Conservation (phyloP, 495 filamentous ascomycete genomes). For the Cercophora newfieldiana region DNA sequence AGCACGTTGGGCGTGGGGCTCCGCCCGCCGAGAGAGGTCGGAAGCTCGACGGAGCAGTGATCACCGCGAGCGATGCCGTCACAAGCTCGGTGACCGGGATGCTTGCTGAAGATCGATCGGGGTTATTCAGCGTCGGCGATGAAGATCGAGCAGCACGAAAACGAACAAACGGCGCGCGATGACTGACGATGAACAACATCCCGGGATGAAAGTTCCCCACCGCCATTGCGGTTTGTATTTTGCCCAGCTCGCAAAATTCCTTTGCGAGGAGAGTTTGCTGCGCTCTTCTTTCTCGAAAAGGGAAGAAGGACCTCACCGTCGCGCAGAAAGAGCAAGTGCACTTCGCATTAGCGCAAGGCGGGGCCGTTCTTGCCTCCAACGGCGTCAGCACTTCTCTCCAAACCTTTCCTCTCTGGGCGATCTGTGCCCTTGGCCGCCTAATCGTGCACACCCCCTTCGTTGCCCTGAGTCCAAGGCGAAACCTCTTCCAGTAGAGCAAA, state of each 20-base stretch:
- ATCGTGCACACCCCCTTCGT: not conserved
- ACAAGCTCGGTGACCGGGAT: constrained; percentile 6
- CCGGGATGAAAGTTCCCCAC: not conserved
- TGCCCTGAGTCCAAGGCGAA: not conserved
- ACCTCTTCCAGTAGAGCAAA: not conserved
- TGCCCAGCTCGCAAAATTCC: not conserved
- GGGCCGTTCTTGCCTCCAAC: not conserved
- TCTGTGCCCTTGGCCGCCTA: constrained; percentile 7
- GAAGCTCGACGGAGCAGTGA: not conserved
- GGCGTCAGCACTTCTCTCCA: not conserved
- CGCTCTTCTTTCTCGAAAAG: too few species aligned
- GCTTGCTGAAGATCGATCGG: constrained; percentile 5
- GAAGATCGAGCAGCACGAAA: not conserved
- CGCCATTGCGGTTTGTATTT: not conserved
- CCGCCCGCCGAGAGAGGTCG: too few species aligned
- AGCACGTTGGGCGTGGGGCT: too few species aligned
- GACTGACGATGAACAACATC: not conserved
- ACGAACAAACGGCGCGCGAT: not conserved
- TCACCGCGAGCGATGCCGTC: constrained; percentile 4
- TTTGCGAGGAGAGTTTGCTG: not conserved
- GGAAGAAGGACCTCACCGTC: not conserved
- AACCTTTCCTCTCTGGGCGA: constrained; percentile 1
- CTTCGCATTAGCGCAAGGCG: not conserved
- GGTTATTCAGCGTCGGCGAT: not conserved
- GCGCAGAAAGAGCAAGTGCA: not conserved